A percentile compares a stretch with the other conserved stretches of the same genome.
phyloP scores from a whole-genome alignment of 2,329 filamentous ascomycete species.

The Xylaria sp. region DNA sequence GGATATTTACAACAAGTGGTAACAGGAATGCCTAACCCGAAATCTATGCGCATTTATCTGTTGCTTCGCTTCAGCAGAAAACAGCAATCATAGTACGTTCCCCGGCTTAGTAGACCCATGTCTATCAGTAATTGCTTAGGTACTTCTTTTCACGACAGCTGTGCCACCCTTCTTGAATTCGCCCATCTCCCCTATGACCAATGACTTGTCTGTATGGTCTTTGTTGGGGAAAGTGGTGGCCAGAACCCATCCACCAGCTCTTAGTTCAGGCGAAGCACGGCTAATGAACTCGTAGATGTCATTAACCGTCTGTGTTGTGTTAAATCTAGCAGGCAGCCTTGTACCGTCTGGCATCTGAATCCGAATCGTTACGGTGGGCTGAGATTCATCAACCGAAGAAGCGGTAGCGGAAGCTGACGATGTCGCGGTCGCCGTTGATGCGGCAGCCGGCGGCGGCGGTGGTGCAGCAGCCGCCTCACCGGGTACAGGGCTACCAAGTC shows the following conservation, averaged over 20 bases:
- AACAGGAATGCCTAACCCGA: slow-evolving; percentile 3
- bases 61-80: neutral
- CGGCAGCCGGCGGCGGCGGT: slow-evolving; percentile 46
- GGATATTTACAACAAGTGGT: slow-evolving; percentile 1
- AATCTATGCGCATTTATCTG: slow-evolving; percentile 32
- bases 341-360: slow-evolving; percentile 84
- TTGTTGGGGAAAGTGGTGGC: slow-evolving; percentile 87
- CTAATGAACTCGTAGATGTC: slow-evolving; percentile 82
- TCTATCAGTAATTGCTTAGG: slow-evolving; percentile 22
- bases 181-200: slow-evolving; percentile 68
- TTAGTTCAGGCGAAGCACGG: slow-evolving; percentile 68
- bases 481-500: slow-evolving; percentile 81
- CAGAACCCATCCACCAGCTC: slow-evolving; percentile 74
- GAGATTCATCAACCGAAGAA: slow-evolving; percentile 68
- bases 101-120: slow-evolving; percentile 15
- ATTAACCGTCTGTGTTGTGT: slow-evolving; percentile 79
- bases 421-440: slow-evolving; percentile 50
- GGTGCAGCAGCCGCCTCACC: slow-evolving; percentile 58
- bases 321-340: slow-evolving; percentile 82
- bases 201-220: slow-evolving; percentile 75
- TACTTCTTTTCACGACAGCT: slow-evolving; percentile 68
- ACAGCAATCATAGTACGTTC: neutral
- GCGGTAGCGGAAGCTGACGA: slow-evolving; percentile 40
- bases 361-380: slow-evolving; percentile 76
- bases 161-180: slow-evolving; percentile 75